phyloP scores from a whole-genome alignment of 495 filamentous ascomycete genomes.

The Neurospora hispaniola region DNA sequence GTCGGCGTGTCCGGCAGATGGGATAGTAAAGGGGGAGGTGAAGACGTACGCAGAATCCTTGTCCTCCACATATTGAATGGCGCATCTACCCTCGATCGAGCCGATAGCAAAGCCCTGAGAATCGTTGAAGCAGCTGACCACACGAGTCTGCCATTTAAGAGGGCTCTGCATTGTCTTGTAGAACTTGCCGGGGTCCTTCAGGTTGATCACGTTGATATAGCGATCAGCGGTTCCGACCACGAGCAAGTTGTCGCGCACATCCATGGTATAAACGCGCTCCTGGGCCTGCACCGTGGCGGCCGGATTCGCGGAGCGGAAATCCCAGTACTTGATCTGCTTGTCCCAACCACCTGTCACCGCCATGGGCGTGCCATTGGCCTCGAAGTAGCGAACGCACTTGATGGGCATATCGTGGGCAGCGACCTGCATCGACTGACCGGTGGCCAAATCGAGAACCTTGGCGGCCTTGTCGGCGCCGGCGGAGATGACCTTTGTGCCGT shows the following conservation, averaged over 20 bases:
- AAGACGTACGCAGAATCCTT: slow-evolving; percentile 55
- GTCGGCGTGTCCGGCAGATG: neutral
- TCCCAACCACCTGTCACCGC: slow-evolving; percentile 92
- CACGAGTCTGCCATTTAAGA: slow-evolving; percentile 88
- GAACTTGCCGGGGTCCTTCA: slow-evolving; percentile 69
- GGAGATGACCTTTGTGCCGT: slow-evolving; percentile 62
- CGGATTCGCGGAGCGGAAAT: slow-evolving; percentile 54
- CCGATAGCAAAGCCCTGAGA: slow-evolving; percentile 80
- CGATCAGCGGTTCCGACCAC: slow-evolving; percentile 88
- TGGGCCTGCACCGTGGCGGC: slow-evolving; percentile 55
- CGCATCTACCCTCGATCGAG: slow-evolving; percentile 83
- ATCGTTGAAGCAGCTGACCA: slow-evolving; percentile 84
- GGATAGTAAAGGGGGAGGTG: neutral
- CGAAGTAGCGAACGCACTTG: slow-evolving; percentile 66
- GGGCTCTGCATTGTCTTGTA: slow-evolving; percentile 84
- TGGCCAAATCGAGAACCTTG: slow-evolving; percentile 63
- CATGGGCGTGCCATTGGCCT: slow-evolving; percentile 46
- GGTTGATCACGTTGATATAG: slow-evolving; percentile 83
- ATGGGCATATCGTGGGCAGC: slow-evolving; percentile 75
- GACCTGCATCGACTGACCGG: slow-evolving; percentile 46
- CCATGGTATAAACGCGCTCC: slow-evolving; percentile 85
- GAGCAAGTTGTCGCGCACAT: slow-evolving; percentile 68
- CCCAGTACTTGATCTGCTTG: slow-evolving; percentile 94
- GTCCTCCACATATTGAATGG: slow-evolving; percentile 86
- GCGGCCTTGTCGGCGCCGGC: slow-evolving; percentile 78